A percentile compares a stretch with the other conserved stretches of the same genome.
These are phyloP conservation scores for Dioscorea alata DNA, from an alignment of 106 monocot species.

Conservation along the genomic window DNA sequence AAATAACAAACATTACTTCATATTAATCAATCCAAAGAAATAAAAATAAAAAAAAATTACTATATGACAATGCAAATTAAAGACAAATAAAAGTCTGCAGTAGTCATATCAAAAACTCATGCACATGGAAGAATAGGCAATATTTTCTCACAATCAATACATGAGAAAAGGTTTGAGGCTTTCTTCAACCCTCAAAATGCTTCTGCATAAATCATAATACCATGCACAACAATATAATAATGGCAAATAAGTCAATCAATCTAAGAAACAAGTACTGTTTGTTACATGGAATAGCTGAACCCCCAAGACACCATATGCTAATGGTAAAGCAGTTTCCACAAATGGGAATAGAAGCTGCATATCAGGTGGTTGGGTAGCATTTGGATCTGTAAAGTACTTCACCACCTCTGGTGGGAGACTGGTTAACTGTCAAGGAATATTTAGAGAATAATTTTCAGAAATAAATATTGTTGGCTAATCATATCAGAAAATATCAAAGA, in stretches of 20 bases:
- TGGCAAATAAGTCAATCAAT: not conserved
- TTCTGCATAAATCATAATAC: too few relatives aligned
- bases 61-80: too few relatives aligned
- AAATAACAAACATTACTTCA: too few relatives aligned
- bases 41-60: too few relatives aligned
- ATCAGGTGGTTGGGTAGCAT: conserved; percentile 85
- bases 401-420: conserved; percentile 88
- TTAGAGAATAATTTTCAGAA: not conserved
- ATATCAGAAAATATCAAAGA: not conserved
- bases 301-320: conserved; percentile 91
- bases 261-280: not conserved
- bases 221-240: not conserved
- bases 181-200: too few relatives aligned
- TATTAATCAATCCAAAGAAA: too few relatives aligned
- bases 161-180: too few relatives aligned
- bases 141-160: too few relatives aligned
- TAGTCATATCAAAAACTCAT: too few relatives aligned
- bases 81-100: too few relatives aligned
- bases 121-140: too few relatives aligned
- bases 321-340: conserved; percentile 87
- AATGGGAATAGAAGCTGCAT: conserved; percentile 82
- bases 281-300: conserved; percentile 96
- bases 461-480: not conserved
- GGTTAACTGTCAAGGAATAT: conserved; percentile 43
- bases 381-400: conserved; percentile 95